These are phyloP conservation scores for Grifola frondosa DNA, from an alignment of 1,284 basidiomycete genomes.

Conservation along the genomic window DNA sequence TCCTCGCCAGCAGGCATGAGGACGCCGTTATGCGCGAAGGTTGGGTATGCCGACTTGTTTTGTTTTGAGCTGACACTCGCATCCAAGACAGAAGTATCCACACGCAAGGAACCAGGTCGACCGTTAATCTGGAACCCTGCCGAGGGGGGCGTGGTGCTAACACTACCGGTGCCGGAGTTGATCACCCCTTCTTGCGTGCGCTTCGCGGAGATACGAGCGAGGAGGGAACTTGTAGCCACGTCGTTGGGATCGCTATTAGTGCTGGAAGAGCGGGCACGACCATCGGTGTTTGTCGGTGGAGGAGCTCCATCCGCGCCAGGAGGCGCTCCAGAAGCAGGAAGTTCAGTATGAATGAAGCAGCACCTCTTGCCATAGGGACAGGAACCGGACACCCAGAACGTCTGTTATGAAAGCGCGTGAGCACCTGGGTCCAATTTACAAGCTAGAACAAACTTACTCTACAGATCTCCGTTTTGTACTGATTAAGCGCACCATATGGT, in stretches of 20 bases:
- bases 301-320: conserved; percentile 48
- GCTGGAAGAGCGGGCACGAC: conserved; percentile 67
- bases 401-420: conserved; percentile 42
- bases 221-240: conserved; percentile 57
- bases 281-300: conserved; percentile 49
- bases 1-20: conserved; percentile 64
- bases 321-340: conserved; percentile 60
- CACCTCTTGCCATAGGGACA: conserved; percentile 89
- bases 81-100: conserved; percentile 70
- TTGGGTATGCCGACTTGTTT: conserved; percentile 81
- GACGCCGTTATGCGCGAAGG: conserved; percentile 71
- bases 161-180: conserved; percentile 43
- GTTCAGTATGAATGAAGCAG: conserved; percentile 87
- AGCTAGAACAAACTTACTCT: conserved; percentile 51
- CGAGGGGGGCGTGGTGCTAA: conserved; percentile 40
- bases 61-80: conserved; percentile 56
- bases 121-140: conserved; percentile 39
- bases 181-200: conserved; percentile 49
- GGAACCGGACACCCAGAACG: conserved; percentile 88
- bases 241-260: conserved; percentile 78
- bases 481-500: conserved; percentile 5
- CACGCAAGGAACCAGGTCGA: conserved; percentile 66
- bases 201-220: conserved; percentile 71
- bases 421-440: conserved; percentile 6
- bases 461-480: conserved; percentile 94